Base-by-base conservation (phyloP, 495 filamentous ascomycete species). In the Cetradonia linearis region DNA sequence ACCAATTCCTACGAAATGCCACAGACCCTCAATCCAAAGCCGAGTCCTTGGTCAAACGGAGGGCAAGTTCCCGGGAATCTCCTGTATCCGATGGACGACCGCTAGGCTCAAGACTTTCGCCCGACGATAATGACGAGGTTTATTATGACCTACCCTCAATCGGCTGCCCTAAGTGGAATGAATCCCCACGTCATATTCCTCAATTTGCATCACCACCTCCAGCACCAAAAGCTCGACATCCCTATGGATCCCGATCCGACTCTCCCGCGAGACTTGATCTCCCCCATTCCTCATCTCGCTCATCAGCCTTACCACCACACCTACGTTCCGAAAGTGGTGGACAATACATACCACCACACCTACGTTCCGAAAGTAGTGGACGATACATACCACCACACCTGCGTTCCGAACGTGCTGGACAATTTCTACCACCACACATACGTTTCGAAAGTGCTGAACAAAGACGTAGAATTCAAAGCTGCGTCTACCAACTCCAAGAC, bases 401-500 rank as follows among this genome's bases (percentile, higher is more conserved):
- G 42, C 7, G 13, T 16, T 20, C 13, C 23, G 14, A 16, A 6
- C 42, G 6, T 16, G 2, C 6, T 16, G 7, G 7, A 20, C 47
- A 37, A 31, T 33, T 36, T n/a, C n/a, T 14, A 54, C 34, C 36
- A 47, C 37, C 30, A 55, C 28, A 48, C 36, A 27, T 44, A 42
- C 37, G 23, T 58, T 40, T 58, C 60, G 14, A 55, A 37, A 11
- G 49, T 40, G 18, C 14, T 11, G 28, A 38, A 25, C 31, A 64
- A 47, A 65, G 69, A 23, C 62, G 52, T n/a, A 63, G 68, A 9
- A 73, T 81, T 48, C 70, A 76, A 36, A 60, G 66, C 11, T 83
- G 80, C 61, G 70, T 82, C 40, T 68, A 72, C 6, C 69, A 71
- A 6, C 72, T 83, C 33, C 47, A 72, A 7, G 69, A 71, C 11